Conservation (phyloP, 768 basidiomycete species). For the Calocybe cyanea region DNA sequence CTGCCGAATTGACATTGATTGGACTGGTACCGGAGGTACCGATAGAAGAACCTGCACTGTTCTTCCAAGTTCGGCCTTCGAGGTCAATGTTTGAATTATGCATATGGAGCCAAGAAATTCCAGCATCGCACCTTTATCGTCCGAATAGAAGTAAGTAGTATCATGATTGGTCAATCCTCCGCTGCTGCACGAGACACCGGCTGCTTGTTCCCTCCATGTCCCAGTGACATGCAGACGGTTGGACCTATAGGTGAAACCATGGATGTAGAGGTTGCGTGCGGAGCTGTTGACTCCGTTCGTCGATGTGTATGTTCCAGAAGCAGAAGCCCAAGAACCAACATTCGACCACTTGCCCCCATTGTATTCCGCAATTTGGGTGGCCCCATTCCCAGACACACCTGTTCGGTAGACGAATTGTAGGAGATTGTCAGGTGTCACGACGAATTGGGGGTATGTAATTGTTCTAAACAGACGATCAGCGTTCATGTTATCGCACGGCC, state of each 20-base stretch:
- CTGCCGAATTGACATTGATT: slow-evolving; percentile 38
- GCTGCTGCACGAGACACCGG: slow-evolving; percentile 38
- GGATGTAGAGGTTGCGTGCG: slow-evolving; percentile 44
- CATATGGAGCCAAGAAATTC: background rate
- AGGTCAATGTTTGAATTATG: background rate
- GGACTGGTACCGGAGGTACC: slow-evolving; percentile 39
- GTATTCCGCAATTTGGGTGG: slow-evolving; percentile 45
- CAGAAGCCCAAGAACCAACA: slow-evolving; percentile 45
- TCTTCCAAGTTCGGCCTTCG: slow-evolving; percentile 42
- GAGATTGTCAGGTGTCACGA: slow-evolving; percentile 41
- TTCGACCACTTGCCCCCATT: slow-evolving; percentile 36
- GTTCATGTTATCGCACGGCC: background rate
- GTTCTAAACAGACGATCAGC: slow-evolving; percentile 20
- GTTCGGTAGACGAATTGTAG: slow-evolving; percentile 47
- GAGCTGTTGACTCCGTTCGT: slow-evolving; percentile 36
- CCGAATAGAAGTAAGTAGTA: slow-evolving; percentile 43
- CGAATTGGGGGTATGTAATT: slow-evolving; percentile 46
- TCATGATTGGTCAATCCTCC: slow-evolving; percentile 46
- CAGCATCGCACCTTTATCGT: slow-evolving; percentile 33
- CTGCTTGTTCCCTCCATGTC: slow-evolving; percentile 44
- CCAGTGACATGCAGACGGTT: slow-evolving; percentile 38
- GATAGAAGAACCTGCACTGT: slow-evolving; percentile 33
- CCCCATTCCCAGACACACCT: slow-evolving; percentile 44
- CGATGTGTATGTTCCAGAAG: slow-evolving; percentile 39
- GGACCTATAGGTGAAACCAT: slow-evolving; percentile 40